Evolutionary conservation across 495 filamentous ascomycete genomes (phyloP).

Genomic region (Staphylotrichum tortipilum): DNA sequence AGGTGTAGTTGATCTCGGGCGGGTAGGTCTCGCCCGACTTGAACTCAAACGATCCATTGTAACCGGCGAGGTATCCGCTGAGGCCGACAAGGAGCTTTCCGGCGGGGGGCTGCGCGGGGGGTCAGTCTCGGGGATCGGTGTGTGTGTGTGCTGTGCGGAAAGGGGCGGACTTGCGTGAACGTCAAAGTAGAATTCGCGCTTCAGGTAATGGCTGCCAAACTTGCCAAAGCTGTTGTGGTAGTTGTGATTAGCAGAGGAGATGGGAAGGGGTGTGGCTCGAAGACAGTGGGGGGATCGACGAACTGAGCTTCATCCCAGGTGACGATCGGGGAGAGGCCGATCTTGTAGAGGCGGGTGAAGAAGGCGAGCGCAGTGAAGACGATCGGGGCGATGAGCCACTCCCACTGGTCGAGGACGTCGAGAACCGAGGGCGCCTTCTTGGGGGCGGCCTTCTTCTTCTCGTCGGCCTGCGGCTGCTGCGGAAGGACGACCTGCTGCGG

Average conservation of each 20-base stretch:
- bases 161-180: constrained; percentile 43
- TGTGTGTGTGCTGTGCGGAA: neutral
- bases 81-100: constrained; percentile 98
- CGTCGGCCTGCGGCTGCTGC: constrained; percentile 28
- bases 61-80: constrained; percentile 89
- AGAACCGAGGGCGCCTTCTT: constrained; percentile 55
- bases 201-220: constrained; percentile 97
- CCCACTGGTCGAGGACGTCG: constrained; percentile 64
- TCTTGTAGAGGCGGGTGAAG: constrained; percentile 93
- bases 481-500: constrained; percentile 31
- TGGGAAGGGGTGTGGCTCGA: constrained; percentile 9
- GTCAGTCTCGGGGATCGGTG: neutral
- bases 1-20: constrained; percentile 88
- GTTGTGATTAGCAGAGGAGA: constrained; percentile 23
- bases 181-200: constrained; percentile 99
- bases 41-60: constrained; percentile 99
- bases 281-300: constrained; percentile 26
- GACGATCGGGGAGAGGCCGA: constrained; percentile 89
- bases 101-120: constrained; percentile 60
- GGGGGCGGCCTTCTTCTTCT: constrained; percentile 59
- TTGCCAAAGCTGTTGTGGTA: constrained; percentile 73
- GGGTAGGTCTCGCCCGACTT: constrained; percentile 96
- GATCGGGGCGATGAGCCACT: constrained; percentile 78
- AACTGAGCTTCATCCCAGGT: constrained; percentile 99
- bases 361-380: constrained; percentile 81